Conservation (phyloP, 768 basidiomycete species). For the Boletus reticulatus region DNA sequence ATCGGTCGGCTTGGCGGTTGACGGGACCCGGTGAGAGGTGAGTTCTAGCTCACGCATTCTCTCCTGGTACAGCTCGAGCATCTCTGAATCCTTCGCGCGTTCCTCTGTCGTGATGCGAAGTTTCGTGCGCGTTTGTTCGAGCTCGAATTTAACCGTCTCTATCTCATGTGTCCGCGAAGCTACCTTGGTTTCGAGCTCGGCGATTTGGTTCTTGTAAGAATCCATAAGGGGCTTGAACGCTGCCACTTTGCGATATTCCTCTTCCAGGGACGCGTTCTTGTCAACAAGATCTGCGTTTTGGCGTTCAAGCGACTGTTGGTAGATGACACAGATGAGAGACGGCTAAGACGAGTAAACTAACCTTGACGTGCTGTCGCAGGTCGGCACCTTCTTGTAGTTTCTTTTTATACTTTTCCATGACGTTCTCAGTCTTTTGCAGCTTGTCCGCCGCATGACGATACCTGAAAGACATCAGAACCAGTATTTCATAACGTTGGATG, state of each 20-base stretch:
- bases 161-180: constrained; percentile 67
- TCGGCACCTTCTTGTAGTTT: constrained; percentile 95
- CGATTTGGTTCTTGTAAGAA: constrained; percentile 84
- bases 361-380: constrained; percentile 82
- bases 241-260: constrained; percentile 84
- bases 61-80: constrained; percentile 88
- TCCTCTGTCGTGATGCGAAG: constrained; percentile 69
- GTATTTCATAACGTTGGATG: background rate
- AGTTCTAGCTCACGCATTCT: constrained; percentile 87
- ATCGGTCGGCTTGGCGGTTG: constrained; percentile 25
- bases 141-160: constrained; percentile 68
- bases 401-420: constrained; percentile 98
- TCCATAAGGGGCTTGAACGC: constrained; percentile 90
- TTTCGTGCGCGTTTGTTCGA: constrained; percentile 71
- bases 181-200: constrained; percentile 72
- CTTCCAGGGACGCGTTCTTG: constrained; percentile 88
- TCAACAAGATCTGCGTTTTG: constrained; percentile 92
- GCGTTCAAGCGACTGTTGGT: constrained; percentile 73
- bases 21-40: constrained; percentile 47
- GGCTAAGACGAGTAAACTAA: constrained; percentile 28
- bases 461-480: constrained; percentile 37
- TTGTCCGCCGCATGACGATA: constrained; percentile 92
- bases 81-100: constrained; percentile 75
- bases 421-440: constrained; percentile 91
- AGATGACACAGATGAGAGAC: background rate